Evolutionary conservation across 2,329 filamentous ascomycete genomes (phyloP), one percentile per base, ranked within the genome.

Genomic region (Botrytis deweyae): DNA sequence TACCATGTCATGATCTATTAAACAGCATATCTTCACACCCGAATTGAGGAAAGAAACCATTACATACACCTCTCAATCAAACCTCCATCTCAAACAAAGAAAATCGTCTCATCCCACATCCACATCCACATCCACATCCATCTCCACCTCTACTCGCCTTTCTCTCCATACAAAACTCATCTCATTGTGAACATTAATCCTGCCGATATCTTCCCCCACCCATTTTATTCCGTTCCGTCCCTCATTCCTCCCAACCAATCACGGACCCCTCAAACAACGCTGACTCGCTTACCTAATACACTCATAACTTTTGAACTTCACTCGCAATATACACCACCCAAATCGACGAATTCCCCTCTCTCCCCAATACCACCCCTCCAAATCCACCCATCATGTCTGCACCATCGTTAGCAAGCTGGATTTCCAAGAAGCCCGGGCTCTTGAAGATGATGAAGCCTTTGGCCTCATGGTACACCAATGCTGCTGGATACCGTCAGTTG

Each of bases 401-500:
- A 76, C 81, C 81, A 64, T 91, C 87, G 81, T 88, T 94, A 84
- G 89, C 92, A 81, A 92, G 89, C 80, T 95, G 90, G 82, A 89
- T 98, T 82, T 82, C 90, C 83, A 92, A 92, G 87, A 91, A 94
- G 81, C 95, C 95, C 79, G 97, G 93, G 93, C 90, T 98, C 82
- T 86, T 87, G 84, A 91, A 87, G 80, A 88, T 92, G 86, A 86
- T 98, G 84, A 89, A 87, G 87, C 96, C 96, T 78, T 83, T 97
- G 78, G 89, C 95, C 84, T 89, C 90, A 82, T 97, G 94, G 94
- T 98, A 98, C 87, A 86, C 86, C 85, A 92, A 95, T 83, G 92
- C 94, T 80, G 89, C 95, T 80, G 95, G 95, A 83, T 97, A 98
- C 89, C 92, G 94, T 85, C 90, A 95, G 89, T 88, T 98, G 82